These are phyloP conservation scores for Brachypodium distachyon DNA, from an alignment of 202 grass and related monocot species.

Conservation along the genomic window DNA sequence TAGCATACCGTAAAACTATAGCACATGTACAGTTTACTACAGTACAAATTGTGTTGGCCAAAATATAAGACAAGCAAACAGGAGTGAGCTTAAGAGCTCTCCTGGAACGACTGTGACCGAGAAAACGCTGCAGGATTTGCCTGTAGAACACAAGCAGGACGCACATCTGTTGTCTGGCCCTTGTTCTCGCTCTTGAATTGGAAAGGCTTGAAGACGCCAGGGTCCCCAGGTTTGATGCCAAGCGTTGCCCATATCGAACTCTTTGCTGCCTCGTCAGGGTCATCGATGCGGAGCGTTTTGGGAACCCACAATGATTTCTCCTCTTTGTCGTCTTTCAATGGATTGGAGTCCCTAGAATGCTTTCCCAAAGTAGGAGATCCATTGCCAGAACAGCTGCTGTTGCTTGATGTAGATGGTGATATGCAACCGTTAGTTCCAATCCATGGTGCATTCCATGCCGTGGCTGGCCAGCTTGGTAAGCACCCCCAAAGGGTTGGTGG, in stretches of 20 bases:
- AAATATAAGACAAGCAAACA: slow-evolving; percentile 10
- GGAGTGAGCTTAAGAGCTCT: slow-evolving; percentile 39
- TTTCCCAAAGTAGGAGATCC: slow-evolving; percentile 78
- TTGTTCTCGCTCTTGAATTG: slow-evolving; percentile 38
- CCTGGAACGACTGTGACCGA: slow-evolving; percentile 72
- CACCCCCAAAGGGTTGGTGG: slow-evolving; percentile 66
- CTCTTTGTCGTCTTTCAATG: slow-evolving; percentile 37
- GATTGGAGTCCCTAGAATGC: slow-evolving; percentile 65
- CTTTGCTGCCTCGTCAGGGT: slow-evolving; percentile 91
- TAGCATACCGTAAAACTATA: slow-evolving; percentile 4
- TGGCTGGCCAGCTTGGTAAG: slow-evolving; percentile 44
- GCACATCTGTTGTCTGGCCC: slow-evolving; percentile 32
- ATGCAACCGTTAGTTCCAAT: slow-evolving; percentile 36
- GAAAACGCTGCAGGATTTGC: slow-evolving; percentile 85
- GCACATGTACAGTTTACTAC: slow-evolving; percentile 24
- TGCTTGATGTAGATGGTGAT: slow-evolving; percentile 55
- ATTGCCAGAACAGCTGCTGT: slow-evolving; percentile 63
- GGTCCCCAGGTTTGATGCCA: slow-evolving; percentile 76
- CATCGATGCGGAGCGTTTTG: slow-evolving; percentile 83
- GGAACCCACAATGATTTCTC: slow-evolving; percentile 88
- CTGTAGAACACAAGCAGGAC: slow-evolving; percentile 41
- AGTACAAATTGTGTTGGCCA: slow-evolving; percentile 1
- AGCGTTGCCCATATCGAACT: slow-evolving; percentile 96
- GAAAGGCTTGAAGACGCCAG: slow-evolving; percentile 65
- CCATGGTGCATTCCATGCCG: slow-evolving; percentile 48